A percentile compares a stretch with the other conserved stretches of the same genome.
These are phyloP conservation scores for Arthroderma sp. DNA, from an alignment of 2,329 filamentous ascomycete genomes.

Conservation along the genomic window DNA sequence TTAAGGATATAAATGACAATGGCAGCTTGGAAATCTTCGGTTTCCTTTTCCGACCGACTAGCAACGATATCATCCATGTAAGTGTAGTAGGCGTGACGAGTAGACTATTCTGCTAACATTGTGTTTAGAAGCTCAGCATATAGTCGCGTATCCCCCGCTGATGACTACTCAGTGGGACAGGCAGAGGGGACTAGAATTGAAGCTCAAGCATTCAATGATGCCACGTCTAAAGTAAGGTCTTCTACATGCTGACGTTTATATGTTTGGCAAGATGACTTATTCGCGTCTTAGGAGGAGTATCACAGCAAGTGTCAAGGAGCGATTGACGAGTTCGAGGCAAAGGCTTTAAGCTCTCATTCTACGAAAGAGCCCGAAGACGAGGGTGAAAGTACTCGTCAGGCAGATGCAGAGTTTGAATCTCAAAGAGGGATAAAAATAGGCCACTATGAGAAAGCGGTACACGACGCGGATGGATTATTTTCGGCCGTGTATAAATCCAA, in stretches of 20 bases:
- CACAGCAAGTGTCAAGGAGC: constrained; percentile 29
- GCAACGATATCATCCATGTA: constrained; percentile 51
- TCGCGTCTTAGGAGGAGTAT: constrained; percentile 42
- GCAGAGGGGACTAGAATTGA: constrained; percentile 54
- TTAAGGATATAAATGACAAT: not conserved
- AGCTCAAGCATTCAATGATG: constrained; percentile 26
- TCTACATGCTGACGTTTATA: too few species aligned
- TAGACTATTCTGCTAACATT: constrained; percentile 3
- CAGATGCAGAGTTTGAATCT: constrained; percentile 14
- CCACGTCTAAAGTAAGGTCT: constrained; percentile 24
- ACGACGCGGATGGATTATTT: constrained; percentile 56
- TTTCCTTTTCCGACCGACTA: constrained; percentile 50
- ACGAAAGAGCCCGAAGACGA: too few species aligned
- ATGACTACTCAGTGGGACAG: constrained; percentile 36
- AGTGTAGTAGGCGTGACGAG: constrained; percentile 18
- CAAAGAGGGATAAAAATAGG: constrained; percentile 35
- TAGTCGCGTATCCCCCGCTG: constrained; percentile 31
- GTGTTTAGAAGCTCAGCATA: constrained; percentile 27
- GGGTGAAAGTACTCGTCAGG: too few species aligned
- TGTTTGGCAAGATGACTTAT: too few species aligned
- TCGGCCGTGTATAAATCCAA: constrained; percentile 67
- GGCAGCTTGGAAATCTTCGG: constrained; percentile 36
- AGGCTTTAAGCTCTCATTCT: too few species aligned
- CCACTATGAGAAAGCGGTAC: constrained; percentile 42
- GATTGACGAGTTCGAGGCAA: constrained; percentile 20